Percentiles rank a stretch among this genome's conserved stretches.
phyloP scores from a whole-genome alignment of 75 land plant genomes.

The Pseudotsuga menziesii region DNA sequence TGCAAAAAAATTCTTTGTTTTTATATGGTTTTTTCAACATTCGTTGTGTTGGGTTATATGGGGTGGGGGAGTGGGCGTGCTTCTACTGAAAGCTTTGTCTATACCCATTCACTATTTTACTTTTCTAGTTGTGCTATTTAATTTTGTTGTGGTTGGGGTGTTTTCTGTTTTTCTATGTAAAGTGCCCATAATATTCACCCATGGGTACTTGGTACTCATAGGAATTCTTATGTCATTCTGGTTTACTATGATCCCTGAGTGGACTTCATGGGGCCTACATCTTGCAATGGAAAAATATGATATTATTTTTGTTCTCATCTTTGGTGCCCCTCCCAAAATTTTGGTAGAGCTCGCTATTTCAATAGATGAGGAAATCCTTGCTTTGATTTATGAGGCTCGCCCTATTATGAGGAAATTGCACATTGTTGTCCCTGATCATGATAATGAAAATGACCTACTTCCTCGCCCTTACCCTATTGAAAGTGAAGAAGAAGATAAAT shows the following conservation, averaged over 20 bases:
- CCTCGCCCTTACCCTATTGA: background rate
- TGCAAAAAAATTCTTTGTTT: conserved; percentile 64
- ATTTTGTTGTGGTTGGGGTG: conserved; percentile 84
- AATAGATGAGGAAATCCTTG: conserved; percentile 91
- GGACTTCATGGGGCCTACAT: conserved; percentile 95
- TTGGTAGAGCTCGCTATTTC: conserved; percentile 91
- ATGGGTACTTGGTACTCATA: conserved; percentile 75
- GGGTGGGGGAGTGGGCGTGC: conserved; percentile 66
- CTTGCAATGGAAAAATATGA: conserved; percentile 93
- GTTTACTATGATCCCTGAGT: conserved; percentile 93
- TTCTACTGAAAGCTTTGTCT: conserved; percentile 39
- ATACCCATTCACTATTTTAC: conserved; percentile 80
- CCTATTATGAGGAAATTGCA: conserved; percentile 29
- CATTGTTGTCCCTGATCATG: background rate
- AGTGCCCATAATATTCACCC: conserved; percentile 72
- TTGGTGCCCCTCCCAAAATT: conserved; percentile 87
- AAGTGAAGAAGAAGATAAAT: conserved; percentile 1
- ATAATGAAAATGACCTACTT: conserved; percentile 7
- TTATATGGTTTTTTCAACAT: conserved; percentile 86
- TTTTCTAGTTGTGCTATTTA: conserved; percentile 50
- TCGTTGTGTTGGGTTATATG: conserved; percentile 67
- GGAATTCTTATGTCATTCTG: conserved; percentile 90
- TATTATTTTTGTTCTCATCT: conserved; percentile 84
- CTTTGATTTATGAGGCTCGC: conserved; percentile 91
- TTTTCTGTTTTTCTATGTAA: conserved; percentile 63